Conservation (phyloP, 1,284 basidiomycete species). For the Gymnopus androsaceus region DNA sequence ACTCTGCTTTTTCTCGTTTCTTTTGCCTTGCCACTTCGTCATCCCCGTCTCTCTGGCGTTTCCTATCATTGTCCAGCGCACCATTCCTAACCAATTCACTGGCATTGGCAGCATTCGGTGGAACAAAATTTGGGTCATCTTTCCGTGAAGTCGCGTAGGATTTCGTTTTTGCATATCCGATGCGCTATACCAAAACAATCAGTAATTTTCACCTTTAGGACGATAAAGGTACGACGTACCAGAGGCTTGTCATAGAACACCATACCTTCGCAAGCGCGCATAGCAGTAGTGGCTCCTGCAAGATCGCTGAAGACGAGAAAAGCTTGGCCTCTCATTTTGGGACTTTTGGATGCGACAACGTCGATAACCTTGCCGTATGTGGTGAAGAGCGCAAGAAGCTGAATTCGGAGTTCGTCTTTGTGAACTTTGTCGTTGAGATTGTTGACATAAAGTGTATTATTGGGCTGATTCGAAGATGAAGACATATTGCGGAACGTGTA, state of each 20-base stretch:
- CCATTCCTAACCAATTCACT: constrained; percentile 45
- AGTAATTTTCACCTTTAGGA: constrained; percentile 12
- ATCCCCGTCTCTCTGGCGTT: constrained; percentile 66
- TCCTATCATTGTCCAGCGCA: constrained; percentile 48
- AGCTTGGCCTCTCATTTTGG: constrained; percentile 92
- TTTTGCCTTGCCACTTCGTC: constrained; percentile 54
- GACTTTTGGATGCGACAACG: constrained; percentile 87
- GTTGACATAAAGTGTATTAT: constrained; percentile 90
- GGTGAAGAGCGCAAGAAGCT: constrained; percentile 89
- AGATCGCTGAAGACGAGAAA: constrained; percentile 95
- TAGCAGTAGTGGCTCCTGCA: constrained; percentile 84
- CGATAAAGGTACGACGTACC: constrained; percentile 50
- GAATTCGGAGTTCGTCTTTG: constrained; percentile 85
- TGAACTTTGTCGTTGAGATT: constrained; percentile 94
- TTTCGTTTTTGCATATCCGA: constrained; percentile 85
- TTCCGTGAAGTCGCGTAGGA: constrained; percentile 77
- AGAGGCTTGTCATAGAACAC: constrained; percentile 91
- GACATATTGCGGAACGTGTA: too few relatives aligned
- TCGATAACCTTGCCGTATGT: constrained; percentile 94
- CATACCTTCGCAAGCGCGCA: constrained; percentile 90
- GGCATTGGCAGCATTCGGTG: constrained; percentile 63
- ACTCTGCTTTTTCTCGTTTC: constrained; percentile 73
- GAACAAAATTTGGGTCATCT: constrained; percentile 77
- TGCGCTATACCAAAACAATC: constrained; percentile 53
- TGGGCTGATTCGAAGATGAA: constrained; percentile 65